Evolutionary conservation across 352 stramenopile genomes (phyloP).

Genomic region (Thalassiosira exigua): DNA sequence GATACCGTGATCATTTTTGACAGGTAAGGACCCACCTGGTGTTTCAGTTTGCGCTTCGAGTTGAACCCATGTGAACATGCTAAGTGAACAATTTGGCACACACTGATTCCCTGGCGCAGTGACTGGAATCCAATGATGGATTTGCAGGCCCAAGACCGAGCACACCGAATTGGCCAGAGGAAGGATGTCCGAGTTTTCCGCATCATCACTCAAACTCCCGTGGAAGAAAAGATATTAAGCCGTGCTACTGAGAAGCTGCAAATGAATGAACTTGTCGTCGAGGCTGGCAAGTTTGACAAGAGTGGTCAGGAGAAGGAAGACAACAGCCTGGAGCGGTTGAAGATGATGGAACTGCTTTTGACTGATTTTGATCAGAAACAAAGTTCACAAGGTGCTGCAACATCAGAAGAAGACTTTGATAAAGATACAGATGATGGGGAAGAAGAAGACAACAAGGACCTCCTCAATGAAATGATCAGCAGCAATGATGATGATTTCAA

Average conservation of each 20-base stretch:
- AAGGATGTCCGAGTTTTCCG: conserved; percentile 97
- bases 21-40: no score
- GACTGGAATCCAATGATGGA: conserved; percentile 98
- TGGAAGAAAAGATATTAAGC: conserved; percentile 99
- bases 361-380: conserved; percentile 83
- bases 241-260: conserved; percentile 98
- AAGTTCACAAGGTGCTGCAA: conserved; percentile 29
- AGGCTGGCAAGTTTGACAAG: conserved; percentile 88
- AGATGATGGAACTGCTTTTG: conserved; percentile 87
- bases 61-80: no score
- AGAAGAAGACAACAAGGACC: conserved; percentile 69
- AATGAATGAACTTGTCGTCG: conserved; percentile 87
- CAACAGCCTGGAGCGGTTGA: conserved; percentile 82
- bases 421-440: conserved; percentile 64
- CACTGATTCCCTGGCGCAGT: conserved; percentile 53
- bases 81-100: no score
- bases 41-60: no score
- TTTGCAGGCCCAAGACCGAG: conserved; percentile 96
- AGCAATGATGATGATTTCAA: conserved; percentile 86
- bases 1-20: conserved; percentile 99
- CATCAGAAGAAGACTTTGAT: conserved; percentile 65
- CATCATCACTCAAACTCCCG: conserved; percentile 96
- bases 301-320: conserved; percentile 75
- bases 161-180: conserved; percentile 98
- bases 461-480: conserved; percentile 87